A percentile compares a stretch with the other conserved stretches of the same genome.
Evolutionary conservation across 2,329 filamentous ascomycete species (phyloP).

Genomic region (Penicillium fuscoglaucum): DNA sequence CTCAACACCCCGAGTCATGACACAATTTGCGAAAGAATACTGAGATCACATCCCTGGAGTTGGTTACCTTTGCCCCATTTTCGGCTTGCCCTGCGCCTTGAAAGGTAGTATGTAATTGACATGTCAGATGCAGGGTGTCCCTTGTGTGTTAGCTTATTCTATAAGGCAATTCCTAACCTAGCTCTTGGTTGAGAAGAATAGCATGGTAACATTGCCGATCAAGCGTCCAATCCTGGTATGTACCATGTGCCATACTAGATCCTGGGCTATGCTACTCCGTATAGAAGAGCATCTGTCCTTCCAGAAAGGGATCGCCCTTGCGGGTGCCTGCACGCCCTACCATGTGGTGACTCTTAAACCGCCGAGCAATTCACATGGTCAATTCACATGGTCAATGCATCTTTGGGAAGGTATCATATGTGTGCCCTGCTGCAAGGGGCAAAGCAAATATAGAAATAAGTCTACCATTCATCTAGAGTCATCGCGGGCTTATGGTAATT

Average conservation of each 20-base stretch:
- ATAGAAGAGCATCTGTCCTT: neutral
- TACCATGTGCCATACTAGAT: neutral
- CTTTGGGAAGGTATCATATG: neutral
- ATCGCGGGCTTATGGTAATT: neutral
- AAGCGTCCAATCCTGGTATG: neutral
- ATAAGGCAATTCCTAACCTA: neutral
- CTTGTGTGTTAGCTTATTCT: neutral
- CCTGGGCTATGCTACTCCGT: neutral
- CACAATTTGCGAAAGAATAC: neutral
- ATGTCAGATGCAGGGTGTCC: neutral
- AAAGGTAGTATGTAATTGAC: neutral
- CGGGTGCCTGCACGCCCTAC: neutral
- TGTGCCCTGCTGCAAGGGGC: conserved; percentile 3
- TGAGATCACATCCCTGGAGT: neutral
- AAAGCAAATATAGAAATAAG: neutral
- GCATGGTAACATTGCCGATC: neutral
- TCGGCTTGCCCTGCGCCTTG: neutral
- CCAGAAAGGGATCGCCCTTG: neutral
- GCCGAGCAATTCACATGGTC: neutral
- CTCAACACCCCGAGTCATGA: neutral
- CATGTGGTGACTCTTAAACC: neutral
- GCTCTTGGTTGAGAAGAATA: neutral
- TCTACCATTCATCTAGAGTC: neutral
- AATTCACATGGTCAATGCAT: neutral
- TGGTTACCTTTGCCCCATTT: neutral